A percentile compares a stretch with the other conserved stretches of the same genome.
Conservation (phyloP, 345 rosid species). For the Viola odorata region DNA sequence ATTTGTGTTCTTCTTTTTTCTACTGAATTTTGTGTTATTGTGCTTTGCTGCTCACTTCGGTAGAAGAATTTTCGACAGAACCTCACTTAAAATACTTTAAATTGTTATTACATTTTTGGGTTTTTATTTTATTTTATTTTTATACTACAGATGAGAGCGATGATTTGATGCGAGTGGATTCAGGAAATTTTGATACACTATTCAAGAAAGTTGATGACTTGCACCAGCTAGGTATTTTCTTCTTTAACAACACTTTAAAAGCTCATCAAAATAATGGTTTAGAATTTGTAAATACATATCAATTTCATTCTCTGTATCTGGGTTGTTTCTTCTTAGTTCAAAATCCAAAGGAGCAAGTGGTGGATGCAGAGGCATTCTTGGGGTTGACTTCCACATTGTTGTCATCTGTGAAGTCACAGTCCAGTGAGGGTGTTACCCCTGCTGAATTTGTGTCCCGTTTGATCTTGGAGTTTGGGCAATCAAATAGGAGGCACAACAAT, state of each 20-base stretch:
- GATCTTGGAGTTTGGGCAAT: constrained; percentile 42
- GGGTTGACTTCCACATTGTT: constrained; percentile 63
- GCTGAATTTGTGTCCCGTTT: constrained; percentile 58
- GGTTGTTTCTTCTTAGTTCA: constrained; percentile 35
- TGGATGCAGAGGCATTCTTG: constrained; percentile 85
- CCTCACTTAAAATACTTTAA: not conserved
- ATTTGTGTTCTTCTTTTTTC: too few relatives aligned
- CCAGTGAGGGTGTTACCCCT: constrained; percentile 52
- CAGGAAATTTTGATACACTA: constrained; percentile 51
- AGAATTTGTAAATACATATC: not conserved
- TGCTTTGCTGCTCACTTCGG: too few relatives aligned
- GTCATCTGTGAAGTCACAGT: constrained; percentile 63
- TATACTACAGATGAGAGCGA: constrained; percentile 56
- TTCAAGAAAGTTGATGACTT: constrained; percentile 58
- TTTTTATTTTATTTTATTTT: not conserved
- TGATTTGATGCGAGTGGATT: constrained; percentile 51
- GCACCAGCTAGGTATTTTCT: constrained; percentile 49
- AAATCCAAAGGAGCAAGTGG: constrained; percentile 87
- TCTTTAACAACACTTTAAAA: not conserved
- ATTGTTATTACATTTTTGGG: not conserved
- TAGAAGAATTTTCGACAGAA: too few relatives aligned
- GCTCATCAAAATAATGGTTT: not conserved
- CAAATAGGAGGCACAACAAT: constrained; percentile 21
- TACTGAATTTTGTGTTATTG: too few relatives aligned
- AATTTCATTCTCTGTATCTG: not conserved